Conservation (phyloP, 169 alveolate species). For the Eimeria necatrix region DNA sequence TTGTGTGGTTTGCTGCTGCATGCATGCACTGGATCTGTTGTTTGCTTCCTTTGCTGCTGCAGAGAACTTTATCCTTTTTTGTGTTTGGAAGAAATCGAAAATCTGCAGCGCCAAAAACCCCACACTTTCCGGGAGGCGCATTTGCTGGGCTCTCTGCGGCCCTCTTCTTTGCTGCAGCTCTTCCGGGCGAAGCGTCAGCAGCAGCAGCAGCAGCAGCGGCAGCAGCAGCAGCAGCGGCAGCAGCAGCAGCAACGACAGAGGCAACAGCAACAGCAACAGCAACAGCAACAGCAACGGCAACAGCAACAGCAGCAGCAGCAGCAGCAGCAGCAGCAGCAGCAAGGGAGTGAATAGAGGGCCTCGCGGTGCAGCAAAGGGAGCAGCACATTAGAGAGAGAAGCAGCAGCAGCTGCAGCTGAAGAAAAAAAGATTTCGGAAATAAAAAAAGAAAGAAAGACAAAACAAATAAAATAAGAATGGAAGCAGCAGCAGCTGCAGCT, state of each 20-base stretch:
- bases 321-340: background rate
- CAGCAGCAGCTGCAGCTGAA: background rate
- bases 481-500: too few relatives aligned
- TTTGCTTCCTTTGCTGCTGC: background rate
- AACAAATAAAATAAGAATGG: too few relatives aligned
- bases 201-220: too few relatives aligned
- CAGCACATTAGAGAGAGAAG: background rate
- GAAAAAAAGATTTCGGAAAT: too few relatives aligned
- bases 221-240: too few relatives aligned
- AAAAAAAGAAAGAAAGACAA: too few relatives aligned
- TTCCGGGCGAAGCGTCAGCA: too few relatives aligned
- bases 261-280: conserved; percentile 9
- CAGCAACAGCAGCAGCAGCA: conserved; percentile 17
- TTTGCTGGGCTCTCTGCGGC: background rate
- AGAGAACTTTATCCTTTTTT: background rate
- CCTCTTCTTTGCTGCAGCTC: conserved; percentile 16
- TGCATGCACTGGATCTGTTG: too few relatives aligned
- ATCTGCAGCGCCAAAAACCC: background rate
- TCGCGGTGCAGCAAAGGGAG: background rate
- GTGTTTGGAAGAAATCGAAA: background rate
- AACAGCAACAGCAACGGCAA: background rate
- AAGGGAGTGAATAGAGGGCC: background rate
- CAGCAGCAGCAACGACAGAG: too few relatives aligned
- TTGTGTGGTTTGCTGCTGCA: too few relatives aligned
- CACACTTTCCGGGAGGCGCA: background rate